phyloP scores from a whole-genome alignment of 2,329 filamentous ascomycete species.

The Blastomyces percursus region DNA sequence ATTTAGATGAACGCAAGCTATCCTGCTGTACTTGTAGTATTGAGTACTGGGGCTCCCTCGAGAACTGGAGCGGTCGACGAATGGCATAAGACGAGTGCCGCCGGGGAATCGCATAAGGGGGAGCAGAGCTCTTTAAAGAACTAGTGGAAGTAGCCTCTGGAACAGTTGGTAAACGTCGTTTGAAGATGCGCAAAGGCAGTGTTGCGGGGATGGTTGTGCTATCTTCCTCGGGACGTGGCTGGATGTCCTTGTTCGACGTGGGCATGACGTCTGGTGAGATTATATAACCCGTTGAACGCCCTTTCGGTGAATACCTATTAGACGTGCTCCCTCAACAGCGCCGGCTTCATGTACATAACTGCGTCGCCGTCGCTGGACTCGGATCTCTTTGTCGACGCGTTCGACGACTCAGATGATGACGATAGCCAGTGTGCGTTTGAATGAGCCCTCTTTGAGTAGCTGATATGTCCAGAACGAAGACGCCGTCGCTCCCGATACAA shows the following conservation, averaged over 20 bases:
- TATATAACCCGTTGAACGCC: neutral
- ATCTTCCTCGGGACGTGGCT: slow-evolving; percentile 4
- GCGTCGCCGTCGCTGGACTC: slow-evolving; percentile 20
- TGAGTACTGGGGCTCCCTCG: neutral
- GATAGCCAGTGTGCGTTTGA: slow-evolving; percentile 18
- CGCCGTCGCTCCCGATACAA: slow-evolving; percentile 14
- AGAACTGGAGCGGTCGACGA: neutral
- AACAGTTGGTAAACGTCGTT: slow-evolving; percentile 22
- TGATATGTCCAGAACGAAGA: slow-evolving; percentile 19
- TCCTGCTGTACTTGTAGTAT: neutral
- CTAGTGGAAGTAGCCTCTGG: slow-evolving; percentile 6
- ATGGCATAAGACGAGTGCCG: slow-evolving; percentile 19
- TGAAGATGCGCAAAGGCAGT: slow-evolving; percentile 43
- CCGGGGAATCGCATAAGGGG: slow-evolving; percentile 18
- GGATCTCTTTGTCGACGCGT: slow-evolving; percentile 25
- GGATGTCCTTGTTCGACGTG: neutral
- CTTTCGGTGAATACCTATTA: slow-evolving; percentile 1
- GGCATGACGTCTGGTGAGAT: neutral
- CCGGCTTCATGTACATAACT: slow-evolving; percentile 19
- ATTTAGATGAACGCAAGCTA: neutral
- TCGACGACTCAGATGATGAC: slow-evolving; percentile 20
- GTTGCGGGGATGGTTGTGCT: slow-evolving; percentile 20
- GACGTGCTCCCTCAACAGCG: slow-evolving; percentile 14
- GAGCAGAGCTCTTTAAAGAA: slow-evolving; percentile 11
- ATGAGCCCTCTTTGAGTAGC: slow-evolving; percentile 18